These are phyloP conservation scores for Sporothrix dimorphospora DNA, from an alignment of 2,329 filamentous ascomycete species.

Conservation along the genomic window DNA sequence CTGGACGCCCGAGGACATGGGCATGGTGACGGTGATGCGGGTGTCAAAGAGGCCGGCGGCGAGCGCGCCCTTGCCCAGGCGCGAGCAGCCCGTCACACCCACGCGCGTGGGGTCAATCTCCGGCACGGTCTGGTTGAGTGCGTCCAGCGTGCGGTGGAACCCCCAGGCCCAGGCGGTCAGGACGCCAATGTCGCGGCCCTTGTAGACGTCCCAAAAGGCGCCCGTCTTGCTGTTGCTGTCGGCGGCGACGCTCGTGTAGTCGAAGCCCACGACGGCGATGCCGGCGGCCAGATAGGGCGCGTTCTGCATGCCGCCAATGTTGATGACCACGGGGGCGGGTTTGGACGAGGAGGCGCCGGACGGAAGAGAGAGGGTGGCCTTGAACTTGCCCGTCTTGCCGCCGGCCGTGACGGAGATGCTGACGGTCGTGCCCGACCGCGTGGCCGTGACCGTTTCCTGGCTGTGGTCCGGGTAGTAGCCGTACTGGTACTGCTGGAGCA, in stretches of 20 bases:
- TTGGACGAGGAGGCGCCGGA: constrained; percentile 40
- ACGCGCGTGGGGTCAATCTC: constrained; percentile 45
- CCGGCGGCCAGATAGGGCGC: constrained; percentile 51
- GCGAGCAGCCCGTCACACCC: background rate
- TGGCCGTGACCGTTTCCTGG: constrained; percentile 51
- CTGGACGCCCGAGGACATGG: constrained; percentile 60
- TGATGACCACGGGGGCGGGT: constrained; percentile 52
- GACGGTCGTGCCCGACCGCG: constrained; percentile 49
- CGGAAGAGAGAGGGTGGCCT: constrained; percentile 48
- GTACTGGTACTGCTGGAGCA: constrained; percentile 56
- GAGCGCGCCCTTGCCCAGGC: constrained; percentile 56
- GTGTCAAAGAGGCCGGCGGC: constrained; percentile 56
- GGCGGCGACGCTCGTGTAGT: constrained; percentile 52
- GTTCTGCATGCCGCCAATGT: constrained; percentile 54
- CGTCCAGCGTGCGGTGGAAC: constrained; percentile 57
- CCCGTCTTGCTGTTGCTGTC: constrained; percentile 55
- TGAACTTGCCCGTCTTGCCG: constrained; percentile 50
- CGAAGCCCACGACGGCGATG: constrained; percentile 54
- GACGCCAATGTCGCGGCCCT: constrained; percentile 53
- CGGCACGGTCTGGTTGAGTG: constrained; percentile 51
- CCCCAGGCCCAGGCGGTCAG: constrained; percentile 60
- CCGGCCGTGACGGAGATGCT: constrained; percentile 48
- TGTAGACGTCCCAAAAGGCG: constrained; percentile 54
- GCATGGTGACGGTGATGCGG: constrained; percentile 58
- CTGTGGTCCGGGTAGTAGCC: constrained; percentile 55